Base-by-base conservation (phyloP, 78 protist species). In the Pigoraptor vietnamica region DNA sequence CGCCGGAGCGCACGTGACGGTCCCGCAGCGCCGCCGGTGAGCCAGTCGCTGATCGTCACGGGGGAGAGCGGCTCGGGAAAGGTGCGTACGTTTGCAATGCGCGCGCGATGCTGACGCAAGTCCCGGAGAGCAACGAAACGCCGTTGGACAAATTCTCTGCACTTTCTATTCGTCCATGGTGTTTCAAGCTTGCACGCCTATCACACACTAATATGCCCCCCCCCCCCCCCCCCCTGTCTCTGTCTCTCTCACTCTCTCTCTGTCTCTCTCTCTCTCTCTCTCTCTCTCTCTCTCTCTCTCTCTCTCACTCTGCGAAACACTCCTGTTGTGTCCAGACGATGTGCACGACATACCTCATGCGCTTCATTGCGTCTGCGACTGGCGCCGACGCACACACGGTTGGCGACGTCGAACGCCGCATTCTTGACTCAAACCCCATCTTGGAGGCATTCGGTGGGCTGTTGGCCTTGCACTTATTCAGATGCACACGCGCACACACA, bases 381-480 rank as follows among this genome's bases (percentile, higher is more conserved):
- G 67, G 67, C 67, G 14, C 67, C 67, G 67, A 48, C 14, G 6
- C 67, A 14, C 67, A 48, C 67, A 14, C 29, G 29, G 67, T 48
- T 14, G 67, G 67, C 67, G 67, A 48, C 6, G 67, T 48, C 29
- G 67, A 48, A 14, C 67, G 67, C 29, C 6, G 14, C 89, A 32
- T 97, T 25, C 92, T 97, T n/a, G 95, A 97, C 10, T 91, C 95
- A 9, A 97, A 97, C 94, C 98, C 98, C 14, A 40, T 97, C 25
- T 90, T 97, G 6, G 98, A 97, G 90, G 98, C 99, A 37, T 98
- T 98, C 91, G 99, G 67, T 48, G 67, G 6, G 67, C 67, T 48
- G 6, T 48, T 48, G n/a, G n/a, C n/a, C n/a, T 14, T 14, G 67
- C 67, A 48, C 67, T 21, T 48, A 48, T 48, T 21, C 14, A 48